A percentile compares a stretch with the other conserved stretches of the same genome.
Evolutionary conservation across 805 yeast species (phyloP).

Genomic region (Ogataea pignaliae): DNA sequence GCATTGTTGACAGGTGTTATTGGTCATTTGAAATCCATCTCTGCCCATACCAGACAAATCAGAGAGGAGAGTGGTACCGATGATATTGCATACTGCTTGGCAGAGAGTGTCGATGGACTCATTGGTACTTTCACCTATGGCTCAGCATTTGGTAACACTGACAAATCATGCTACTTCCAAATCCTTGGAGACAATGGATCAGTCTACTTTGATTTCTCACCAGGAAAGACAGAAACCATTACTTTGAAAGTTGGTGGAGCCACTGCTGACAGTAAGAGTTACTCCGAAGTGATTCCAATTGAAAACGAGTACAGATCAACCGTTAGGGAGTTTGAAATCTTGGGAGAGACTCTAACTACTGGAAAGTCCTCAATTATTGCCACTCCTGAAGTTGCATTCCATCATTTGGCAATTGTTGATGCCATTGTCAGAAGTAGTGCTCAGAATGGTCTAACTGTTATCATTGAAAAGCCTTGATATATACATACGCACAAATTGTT

Average conservation of each 20-base stretch:
- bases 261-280: slow-evolving; percentile 44
- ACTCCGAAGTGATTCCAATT: slow-evolving; percentile 30
- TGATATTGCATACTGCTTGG: slow-evolving; percentile 72
- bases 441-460: slow-evolving; percentile 35
- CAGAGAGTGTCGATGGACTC: slow-evolving; percentile 51
- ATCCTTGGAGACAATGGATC: slow-evolving; percentile 82
- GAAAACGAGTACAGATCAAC: slow-evolving; percentile 41
- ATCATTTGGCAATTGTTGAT: slow-evolving; percentile 85
- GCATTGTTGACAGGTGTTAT: slow-evolving; percentile 79
- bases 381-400: slow-evolving; percentile 80
- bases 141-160: slow-evolving; percentile 80
- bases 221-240: slow-evolving; percentile 37
- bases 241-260: slow-evolving; percentile 48
- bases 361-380: slow-evolving; percentile 22
- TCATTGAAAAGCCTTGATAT: slow-evolving; percentile 22
- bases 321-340: slow-evolving; percentile 42
- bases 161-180: slow-evolving; percentile 59
- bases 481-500: too few relatives aligned
- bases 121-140: slow-evolving; percentile 88
- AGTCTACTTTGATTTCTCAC: slow-evolving; percentile 60
- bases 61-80: slow-evolving; percentile 75
- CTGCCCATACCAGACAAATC: slow-evolving; percentile 75
- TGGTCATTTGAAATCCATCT: slow-evolving; percentile 66
- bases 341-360: slow-evolving; percentile 33
- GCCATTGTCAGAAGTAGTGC: slow-evolving; percentile 75